These are phyloP conservation scores for Vigna radiata DNA, from an alignment of 306 rosid genomes.

Conservation along the genomic window DNA sequence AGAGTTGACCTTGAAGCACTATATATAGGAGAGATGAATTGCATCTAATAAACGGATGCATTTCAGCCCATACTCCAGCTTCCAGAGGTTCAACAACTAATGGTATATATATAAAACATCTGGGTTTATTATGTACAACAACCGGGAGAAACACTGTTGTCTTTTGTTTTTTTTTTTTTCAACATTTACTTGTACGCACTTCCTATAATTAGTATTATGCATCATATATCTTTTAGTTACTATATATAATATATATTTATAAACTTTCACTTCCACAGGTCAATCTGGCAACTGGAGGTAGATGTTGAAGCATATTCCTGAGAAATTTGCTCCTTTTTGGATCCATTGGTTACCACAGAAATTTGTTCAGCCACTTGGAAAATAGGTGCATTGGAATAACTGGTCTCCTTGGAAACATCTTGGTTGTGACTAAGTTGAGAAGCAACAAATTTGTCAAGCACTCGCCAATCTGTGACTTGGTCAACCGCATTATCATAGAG, in stretches of 20 bases:
- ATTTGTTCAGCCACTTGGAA: conserved; percentile 52
- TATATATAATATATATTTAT: conserved; percentile 10
- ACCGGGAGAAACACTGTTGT: conserved; percentile 38
- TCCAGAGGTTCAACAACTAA: conserved; percentile 12
- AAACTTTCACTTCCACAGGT: conserved; percentile 74
- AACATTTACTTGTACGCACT: conserved; percentile 41
- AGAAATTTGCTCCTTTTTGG: conserved; percentile 54
- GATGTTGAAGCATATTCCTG: conserved; percentile 73
- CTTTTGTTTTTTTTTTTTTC: background rate
- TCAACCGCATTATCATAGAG: conserved; percentile 58
- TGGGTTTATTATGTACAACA: conserved; percentile 55
- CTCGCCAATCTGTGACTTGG: conserved; percentile 83
- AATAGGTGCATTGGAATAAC: conserved; percentile 51
- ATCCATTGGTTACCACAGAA: conserved; percentile 51
- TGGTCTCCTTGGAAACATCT: conserved; percentile 52
- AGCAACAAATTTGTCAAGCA: conserved; percentile 83
- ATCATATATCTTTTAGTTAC: conserved; percentile 24
- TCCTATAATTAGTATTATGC: conserved; percentile 59
- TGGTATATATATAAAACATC: background rate
- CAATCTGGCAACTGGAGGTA: conserved; percentile 72
- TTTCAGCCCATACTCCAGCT: background rate
- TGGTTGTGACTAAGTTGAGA: conserved; percentile 66
- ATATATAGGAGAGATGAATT: background rate
- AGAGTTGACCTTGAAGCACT: background rate
- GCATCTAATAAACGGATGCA: background rate